phyloP scores from a whole-genome alignment of 78 protist genomes.

The Neovahlkampfia damariscottae region DNA sequence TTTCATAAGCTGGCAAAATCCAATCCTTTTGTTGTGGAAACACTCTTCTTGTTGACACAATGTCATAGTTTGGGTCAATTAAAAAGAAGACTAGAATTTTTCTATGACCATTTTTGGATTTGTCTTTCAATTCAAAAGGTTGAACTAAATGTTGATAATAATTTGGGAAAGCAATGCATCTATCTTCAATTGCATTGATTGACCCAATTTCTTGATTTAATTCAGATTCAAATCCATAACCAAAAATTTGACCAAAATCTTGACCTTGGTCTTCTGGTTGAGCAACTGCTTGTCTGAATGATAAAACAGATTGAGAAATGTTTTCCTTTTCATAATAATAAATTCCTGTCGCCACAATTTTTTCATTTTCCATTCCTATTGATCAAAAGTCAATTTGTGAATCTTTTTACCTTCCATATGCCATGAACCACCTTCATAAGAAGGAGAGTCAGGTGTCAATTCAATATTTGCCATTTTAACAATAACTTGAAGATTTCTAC shows the following conservation, averaged over 20 bases:
- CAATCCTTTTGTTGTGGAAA: neutral
- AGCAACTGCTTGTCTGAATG: conserved; percentile 12
- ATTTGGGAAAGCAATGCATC: conserved; percentile 41
- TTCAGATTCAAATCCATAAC: neutral
- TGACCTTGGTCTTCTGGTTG: no score
- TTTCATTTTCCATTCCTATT: conserved; percentile 31
- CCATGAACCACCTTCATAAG: conserved; percentile 33
- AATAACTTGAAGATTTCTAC: conserved; percentile 21
- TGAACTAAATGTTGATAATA: conserved; percentile 21
- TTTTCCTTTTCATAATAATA: conserved; percentile 25
- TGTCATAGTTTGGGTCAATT: conserved; percentile 15
- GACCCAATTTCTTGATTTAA: neutral
- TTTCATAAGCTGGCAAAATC: neutral
- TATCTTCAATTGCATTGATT: neutral
- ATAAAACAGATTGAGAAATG: neutral
- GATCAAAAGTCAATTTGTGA: no score
- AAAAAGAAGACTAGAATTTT: conserved; percentile 21
- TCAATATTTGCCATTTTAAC: conserved; percentile 33
- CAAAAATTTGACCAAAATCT: neutral
- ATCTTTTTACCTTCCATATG: conserved; percentile 53
- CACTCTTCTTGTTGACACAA: neutral
- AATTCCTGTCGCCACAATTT: conserved; percentile 36
- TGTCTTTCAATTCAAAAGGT: conserved; percentile 3
- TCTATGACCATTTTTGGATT: conserved; percentile 11
- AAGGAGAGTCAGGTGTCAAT: conserved; percentile 27